Evolutionary conservation across 768 basidiomycete genomes (phyloP).

Genomic region (Tulasnella sp.): DNA sequence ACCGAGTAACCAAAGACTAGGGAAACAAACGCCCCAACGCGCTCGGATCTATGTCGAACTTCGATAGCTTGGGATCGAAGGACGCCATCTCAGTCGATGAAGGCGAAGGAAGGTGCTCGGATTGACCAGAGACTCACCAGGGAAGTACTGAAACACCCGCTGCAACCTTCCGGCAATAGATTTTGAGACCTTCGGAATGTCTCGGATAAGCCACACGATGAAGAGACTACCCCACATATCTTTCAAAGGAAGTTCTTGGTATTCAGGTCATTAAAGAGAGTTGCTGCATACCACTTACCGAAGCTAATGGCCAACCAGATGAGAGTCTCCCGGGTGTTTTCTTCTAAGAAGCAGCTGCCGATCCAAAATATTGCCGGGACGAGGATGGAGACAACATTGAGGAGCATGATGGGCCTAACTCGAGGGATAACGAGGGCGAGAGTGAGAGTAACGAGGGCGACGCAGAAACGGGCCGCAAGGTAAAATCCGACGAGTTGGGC

Average conservation of each 20-base stretch:
- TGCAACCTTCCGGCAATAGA: neutral
- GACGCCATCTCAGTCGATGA: neutral
- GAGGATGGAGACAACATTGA: neutral
- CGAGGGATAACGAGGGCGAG: neutral
- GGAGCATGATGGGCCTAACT: conserved; percentile 10
- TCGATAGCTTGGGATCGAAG: neutral
- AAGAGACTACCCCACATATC: neutral
- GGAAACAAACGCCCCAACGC: conserved; percentile 20
- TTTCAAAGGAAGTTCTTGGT: neutral
- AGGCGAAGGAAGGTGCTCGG: too few species aligned
- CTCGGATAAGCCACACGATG: neutral
- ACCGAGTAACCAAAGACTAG: conserved; percentile 24
- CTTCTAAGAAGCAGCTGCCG: conserved; percentile 12
- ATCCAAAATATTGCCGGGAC: conserved; percentile 13
- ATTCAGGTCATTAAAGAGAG: neutral
- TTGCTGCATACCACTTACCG: neutral
- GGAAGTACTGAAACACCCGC: neutral
- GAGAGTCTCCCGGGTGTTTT: neutral
- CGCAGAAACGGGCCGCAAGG: conserved; percentile 13
- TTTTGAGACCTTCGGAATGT: neutral
- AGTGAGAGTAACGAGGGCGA: neutral
- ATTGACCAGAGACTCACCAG: neutral
- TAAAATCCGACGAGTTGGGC: conserved; percentile 22
- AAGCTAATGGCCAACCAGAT: conserved; percentile 21
- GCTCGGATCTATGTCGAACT: conserved; percentile 14